Evolutionary conservation across 306 rosid species (phyloP).

Genomic region (Fagus sylvatica): DNA sequence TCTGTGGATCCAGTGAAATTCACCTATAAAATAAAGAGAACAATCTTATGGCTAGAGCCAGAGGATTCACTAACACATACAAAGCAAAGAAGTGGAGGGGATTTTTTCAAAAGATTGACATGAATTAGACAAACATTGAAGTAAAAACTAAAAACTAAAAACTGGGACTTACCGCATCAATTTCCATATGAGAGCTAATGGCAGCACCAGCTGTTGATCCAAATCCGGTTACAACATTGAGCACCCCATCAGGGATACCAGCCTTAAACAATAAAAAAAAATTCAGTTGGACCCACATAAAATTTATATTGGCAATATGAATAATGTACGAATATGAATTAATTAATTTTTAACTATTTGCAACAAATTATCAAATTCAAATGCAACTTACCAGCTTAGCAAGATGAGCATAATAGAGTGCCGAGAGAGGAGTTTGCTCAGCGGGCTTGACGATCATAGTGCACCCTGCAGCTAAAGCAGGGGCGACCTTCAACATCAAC

Average conservation of each 20-base stretch:
- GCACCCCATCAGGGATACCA: constrained; percentile 88
- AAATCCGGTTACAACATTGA: constrained; percentile 78
- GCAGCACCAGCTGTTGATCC: constrained; percentile 86
- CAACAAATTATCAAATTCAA: too few species aligned
- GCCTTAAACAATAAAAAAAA: constrained; percentile 43
- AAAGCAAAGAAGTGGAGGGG: too few species aligned
- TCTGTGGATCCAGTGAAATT: constrained; percentile 87
- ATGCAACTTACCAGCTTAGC: constrained; percentile 54
- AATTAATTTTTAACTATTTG: too few species aligned
- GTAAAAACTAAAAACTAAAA: not conserved
- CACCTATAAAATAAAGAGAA: not conserved
- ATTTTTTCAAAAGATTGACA: not conserved
- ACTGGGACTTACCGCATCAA: constrained; percentile 55
- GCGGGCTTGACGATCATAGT: constrained; percentile 85
- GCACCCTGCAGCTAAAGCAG: constrained; percentile 93
- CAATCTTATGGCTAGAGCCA: too few species aligned
- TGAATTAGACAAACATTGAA: not conserved
- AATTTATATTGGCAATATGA: not conserved
- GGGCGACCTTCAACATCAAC: constrained; percentile 58
- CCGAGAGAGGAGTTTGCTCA: constrained; percentile 88
- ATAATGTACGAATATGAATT: too few species aligned
- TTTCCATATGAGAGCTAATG: constrained; percentile 70
- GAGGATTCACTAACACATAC: too few species aligned
- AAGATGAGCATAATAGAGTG: constrained; percentile 76
- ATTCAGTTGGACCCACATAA: not conserved